Base-by-base conservation (phyloP, 2,329 filamentous ascomycete species). In the Penicillium corylophilum region DNA sequence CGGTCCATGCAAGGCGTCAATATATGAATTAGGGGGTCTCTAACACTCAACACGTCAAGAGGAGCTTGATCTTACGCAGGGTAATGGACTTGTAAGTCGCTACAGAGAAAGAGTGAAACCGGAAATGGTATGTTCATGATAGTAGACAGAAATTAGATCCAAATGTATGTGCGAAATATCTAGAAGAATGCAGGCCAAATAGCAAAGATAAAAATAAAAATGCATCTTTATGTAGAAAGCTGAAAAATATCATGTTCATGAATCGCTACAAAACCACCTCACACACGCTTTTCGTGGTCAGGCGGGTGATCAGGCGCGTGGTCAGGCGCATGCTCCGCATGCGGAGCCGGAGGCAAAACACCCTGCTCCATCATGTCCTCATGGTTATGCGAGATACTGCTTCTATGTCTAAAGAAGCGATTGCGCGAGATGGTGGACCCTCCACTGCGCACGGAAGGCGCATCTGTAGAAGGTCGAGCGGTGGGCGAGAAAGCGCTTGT, bases 351-450 rank as follows among this genome's bases (percentile, higher is more conserved):
- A 18, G 51, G 46, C 12, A 71, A 77, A 51, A 77, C 74, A 8
- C 75, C 77, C 55, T 78, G 75, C 48, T 77, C 78, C 59, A 74
- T 70, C 50, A 79, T 59, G 53, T 79, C 71, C 2, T 66, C 73
- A 8, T 74, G 61, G 29, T 64, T 63, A 9, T 56, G 61, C 44
- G 56, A 60, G 46, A 59, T 49, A 44, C 57, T 64, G 23, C 63
- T 70, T 48, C 68, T 69, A n/a, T 82, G 78, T 31, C 77, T 72
- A 68, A 88, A 83, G 72, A 87, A 87, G 2, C 84, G 78, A 56
- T 85, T 85, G 6, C 80, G 78, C 51, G 83, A 26, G 12, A 26
- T 81, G 5, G 76, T 65, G 49, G 51, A 71, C 18, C 57, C 64
- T 26, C 65, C 63, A 57, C 60, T 74, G 53, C 58, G 66, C 60